phyloP scores from a whole-genome alignment of 139 green algal species.

The Monoraphidium neglectum region DNA sequence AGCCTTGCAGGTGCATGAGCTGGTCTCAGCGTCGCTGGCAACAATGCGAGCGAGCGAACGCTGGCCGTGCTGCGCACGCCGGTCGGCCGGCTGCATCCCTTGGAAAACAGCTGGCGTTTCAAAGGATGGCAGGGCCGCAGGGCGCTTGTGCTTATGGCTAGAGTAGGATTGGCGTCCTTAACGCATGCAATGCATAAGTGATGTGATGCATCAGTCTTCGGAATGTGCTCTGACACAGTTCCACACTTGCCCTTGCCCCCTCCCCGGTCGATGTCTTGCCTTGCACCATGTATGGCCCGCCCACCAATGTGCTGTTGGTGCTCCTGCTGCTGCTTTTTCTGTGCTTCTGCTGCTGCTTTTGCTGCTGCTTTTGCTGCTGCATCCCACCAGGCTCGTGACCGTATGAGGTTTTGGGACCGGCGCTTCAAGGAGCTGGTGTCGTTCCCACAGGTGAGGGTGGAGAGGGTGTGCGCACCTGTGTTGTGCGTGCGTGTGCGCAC shows the following conservation, averaged over 20 bases:
- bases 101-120: too few relatives aligned
- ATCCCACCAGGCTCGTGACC: conserved; percentile 17
- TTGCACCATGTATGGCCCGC: background rate
- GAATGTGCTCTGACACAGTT: too few relatives aligned
- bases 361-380: conserved; percentile 47
- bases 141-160: background rate
- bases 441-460: conserved; percentile 48
- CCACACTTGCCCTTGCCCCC: background rate
- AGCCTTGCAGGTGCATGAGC: too few relatives aligned
- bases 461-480: background rate
- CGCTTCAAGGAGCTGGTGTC: conserved; percentile 50
- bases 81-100: too few relatives aligned
- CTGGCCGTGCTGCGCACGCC: too few relatives aligned
- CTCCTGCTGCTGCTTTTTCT: background rate
- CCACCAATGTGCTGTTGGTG: conserved; percentile 1
- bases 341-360: conserved; percentile 3
- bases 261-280: background rate
- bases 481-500: background rate
- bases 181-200: background rate
- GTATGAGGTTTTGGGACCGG: conserved; percentile 63
- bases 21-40: too few relatives aligned
- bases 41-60: too few relatives aligned
- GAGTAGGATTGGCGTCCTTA: background rate
- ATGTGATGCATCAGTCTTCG: background rate
- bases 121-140: background rate